Conservation (phyloP, 352 stramenopile genomes). For the Pelagophyceae sp. region DNA sequence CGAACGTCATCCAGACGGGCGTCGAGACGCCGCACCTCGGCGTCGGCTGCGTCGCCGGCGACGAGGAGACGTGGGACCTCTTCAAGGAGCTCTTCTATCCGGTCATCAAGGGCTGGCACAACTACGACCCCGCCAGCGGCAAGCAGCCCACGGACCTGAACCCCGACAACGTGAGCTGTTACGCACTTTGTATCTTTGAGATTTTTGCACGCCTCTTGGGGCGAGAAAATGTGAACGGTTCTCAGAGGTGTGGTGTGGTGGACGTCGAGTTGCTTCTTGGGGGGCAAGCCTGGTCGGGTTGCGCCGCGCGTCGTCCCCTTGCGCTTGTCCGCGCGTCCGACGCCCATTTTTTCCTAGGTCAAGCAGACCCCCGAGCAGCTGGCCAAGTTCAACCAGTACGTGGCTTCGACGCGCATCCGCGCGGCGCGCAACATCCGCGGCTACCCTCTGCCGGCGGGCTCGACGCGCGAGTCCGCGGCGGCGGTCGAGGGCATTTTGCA, state of each 20-base stretch:
- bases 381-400: too few relatives aligned
- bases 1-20: slow-evolving; percentile 68
- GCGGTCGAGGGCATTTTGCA: slow-evolving; percentile 70
- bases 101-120: slow-evolving; percentile 70
- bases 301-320: too few relatives aligned
- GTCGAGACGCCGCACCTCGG: slow-evolving; percentile 65
- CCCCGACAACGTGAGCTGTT: slow-evolving; percentile 60
- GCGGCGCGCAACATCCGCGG: slow-evolving; percentile 75
- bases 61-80: slow-evolving; percentile 63
- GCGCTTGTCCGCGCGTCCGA: too few relatives aligned
- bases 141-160: slow-evolving; percentile 69
- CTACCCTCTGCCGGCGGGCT: slow-evolving; percentile 69
- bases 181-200: too few relatives aligned
- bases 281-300: too few relatives aligned
- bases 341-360: too few relatives aligned
- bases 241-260: too few relatives aligned
- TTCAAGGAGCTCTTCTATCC: slow-evolving; percentile 72
- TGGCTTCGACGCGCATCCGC: slow-evolving; percentile 79
- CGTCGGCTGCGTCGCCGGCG: slow-evolving; percentile 65
- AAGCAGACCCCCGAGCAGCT: too few relatives aligned
- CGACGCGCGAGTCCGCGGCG: slow-evolving; percentile 48
- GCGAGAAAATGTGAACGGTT: too few relatives aligned
- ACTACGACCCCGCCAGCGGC: slow-evolving; percentile 59
- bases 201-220: too few relatives aligned
- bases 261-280: too few relatives aligned